phyloP scores from a whole-genome alignment of 179 eudicot genomes.

The Amaranthus tricolor region DNA sequence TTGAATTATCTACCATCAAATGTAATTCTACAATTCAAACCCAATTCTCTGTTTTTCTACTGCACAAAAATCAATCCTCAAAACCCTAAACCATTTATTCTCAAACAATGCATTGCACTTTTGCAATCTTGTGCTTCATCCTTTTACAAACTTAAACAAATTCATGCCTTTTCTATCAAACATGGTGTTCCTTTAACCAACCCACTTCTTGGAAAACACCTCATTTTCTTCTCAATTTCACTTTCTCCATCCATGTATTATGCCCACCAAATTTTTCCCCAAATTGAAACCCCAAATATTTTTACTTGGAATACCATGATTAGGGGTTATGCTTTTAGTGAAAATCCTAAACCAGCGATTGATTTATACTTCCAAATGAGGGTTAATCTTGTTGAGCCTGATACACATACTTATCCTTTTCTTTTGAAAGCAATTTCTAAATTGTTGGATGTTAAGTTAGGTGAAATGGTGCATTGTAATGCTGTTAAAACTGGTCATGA shows the following conservation, averaged over 20 bases:
- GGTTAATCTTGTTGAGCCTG: constrained; percentile 37
- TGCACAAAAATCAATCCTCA: constrained; percentile 21
- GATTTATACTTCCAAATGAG: constrained; percentile 47
- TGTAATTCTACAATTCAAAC: constrained; percentile 2
- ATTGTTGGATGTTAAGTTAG: constrained; percentile 47
- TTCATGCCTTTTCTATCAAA: constrained; percentile 76
- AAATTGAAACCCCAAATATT: constrained; percentile 49
- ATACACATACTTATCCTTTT: constrained; percentile 78
- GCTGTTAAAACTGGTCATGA: constrained; percentile 56
- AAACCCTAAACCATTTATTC: constrained; percentile 32
- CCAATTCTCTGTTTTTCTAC: constrained; percentile 16
- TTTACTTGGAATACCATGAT: constrained; percentile 83
- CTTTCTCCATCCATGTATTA: constrained; percentile 56
- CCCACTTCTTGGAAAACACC: constrained; percentile 67
- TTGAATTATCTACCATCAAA: not conserved
- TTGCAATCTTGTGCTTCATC: constrained; percentile 57
- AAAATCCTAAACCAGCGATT: constrained; percentile 49
- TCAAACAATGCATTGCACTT: constrained; percentile 66
- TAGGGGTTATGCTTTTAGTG: constrained; percentile 73
- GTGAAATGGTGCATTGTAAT: constrained; percentile 63
- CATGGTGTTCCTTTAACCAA: constrained; percentile 53
- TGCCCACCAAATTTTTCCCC: constrained; percentile 47
- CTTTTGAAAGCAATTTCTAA: constrained; percentile 64
- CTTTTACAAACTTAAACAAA: constrained; percentile 55
- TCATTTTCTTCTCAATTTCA: constrained; percentile 63